These are phyloP conservation scores for Logfia minima DNA, from an alignment of 129 eudicot genomes.

Conservation along the genomic window DNA sequence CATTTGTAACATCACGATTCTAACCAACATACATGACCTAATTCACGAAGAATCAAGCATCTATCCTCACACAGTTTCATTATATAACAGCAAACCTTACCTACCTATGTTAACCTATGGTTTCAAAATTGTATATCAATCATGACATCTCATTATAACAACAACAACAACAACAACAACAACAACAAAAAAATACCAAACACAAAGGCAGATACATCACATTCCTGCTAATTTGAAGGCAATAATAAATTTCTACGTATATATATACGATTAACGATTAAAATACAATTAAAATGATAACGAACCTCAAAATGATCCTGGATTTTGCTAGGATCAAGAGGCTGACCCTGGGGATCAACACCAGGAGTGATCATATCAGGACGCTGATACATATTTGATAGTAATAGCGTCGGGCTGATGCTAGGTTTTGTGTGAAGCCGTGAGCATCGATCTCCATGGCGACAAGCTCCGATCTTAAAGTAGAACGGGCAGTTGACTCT, in stretches of 20 bases:
- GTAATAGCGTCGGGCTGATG: conserved; percentile 76
- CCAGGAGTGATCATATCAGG: conserved; percentile 94
- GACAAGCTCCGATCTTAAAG: conserved; percentile 96
- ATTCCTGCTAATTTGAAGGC: not conserved
- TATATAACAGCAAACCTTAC: not conserved
- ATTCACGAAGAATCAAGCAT: not conserved
- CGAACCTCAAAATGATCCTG: conserved; percentile 86
- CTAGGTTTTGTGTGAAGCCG: conserved; percentile 88
- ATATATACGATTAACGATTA: not conserved
- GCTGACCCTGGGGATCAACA: conserved; percentile 81
- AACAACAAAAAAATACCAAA: too few relatives aligned
- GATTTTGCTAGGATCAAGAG: conserved; percentile 78
- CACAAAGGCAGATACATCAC: not conserved
- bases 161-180: too few relatives aligned
- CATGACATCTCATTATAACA: not conserved
- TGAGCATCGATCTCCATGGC: conserved; percentile 92
- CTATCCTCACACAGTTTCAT: not conserved
- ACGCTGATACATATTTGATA: conserved; percentile 91
- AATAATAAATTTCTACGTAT: not conserved
- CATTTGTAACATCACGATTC: too few relatives aligned
- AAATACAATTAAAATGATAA: not conserved
- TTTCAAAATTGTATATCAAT: not conserved
- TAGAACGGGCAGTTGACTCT: conserved; percentile 93
- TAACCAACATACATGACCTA: too few relatives aligned
- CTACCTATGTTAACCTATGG: not conserved